phyloP scores from a whole-genome alignment of 2,329 filamentous ascomycete genomes.

The Bretziella fagacearum region DNA sequence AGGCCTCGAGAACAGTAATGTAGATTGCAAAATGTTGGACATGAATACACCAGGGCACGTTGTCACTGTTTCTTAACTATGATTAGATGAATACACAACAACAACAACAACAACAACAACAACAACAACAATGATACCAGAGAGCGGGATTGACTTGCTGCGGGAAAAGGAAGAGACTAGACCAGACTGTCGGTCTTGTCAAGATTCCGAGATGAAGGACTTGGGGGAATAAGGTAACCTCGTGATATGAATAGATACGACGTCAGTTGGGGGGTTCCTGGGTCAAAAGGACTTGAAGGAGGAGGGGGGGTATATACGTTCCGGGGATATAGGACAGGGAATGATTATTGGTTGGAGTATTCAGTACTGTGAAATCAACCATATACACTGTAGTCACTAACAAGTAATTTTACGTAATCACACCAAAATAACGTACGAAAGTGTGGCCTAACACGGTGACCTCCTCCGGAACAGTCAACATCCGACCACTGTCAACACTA shows the following conservation, averaged over 20 bases:
- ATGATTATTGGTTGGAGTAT: neutral
- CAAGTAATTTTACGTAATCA: too few species aligned
- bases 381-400: too few species aligned
- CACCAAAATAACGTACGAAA: neutral
- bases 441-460: neutral
- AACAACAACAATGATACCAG: too few species aligned
- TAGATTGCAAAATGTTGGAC: neutral
- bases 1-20: neutral
- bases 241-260: neutral
- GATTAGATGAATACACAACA: too few species aligned
- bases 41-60: neutral
- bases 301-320: neutral
- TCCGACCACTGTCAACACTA: neutral
- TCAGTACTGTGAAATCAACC: neutral
- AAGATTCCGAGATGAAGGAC: constrained; percentile 1
- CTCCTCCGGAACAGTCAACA: neutral
- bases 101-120: too few species aligned
- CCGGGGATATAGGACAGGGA: neutral
- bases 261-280: neutral
- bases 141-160: neutral
- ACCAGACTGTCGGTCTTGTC: neutral
- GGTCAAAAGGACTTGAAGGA: neutral
- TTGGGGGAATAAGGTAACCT: neutral
- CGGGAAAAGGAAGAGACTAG: neutral
- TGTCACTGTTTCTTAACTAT: neutral